These are phyloP conservation scores for Begonia peltatifolia DNA, from an alignment of 306 rosid genomes.

Conservation along the genomic window DNA sequence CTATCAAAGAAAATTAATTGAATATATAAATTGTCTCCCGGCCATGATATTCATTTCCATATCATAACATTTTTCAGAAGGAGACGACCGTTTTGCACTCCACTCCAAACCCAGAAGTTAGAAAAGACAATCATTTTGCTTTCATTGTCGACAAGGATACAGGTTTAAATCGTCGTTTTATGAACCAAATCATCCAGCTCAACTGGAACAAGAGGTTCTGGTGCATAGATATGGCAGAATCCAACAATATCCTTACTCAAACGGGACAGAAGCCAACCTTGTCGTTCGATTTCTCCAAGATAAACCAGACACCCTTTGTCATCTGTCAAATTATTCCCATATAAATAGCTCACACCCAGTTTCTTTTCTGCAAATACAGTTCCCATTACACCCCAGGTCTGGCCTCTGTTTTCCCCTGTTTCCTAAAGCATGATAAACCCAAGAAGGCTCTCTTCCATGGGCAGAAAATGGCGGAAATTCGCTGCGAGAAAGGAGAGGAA, in stretches of 20 bases:
- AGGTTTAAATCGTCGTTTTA: no score
- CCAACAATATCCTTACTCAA: neutral
- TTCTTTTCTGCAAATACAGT: neutral
- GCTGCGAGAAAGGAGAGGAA: constrained; percentile 1
- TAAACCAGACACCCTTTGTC: neutral
- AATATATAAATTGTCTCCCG: no score
- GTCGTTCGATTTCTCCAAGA: no score
- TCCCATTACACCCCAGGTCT: neutral
- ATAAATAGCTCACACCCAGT: neutral
- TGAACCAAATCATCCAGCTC: neutral
- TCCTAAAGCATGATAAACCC: constrained; percentile 6
- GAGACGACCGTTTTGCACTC: no score
- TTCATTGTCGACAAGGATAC: no score
- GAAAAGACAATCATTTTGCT: no score
- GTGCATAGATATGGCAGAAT: neutral
- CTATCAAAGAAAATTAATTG: no score
- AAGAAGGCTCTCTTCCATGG: constrained; percentile 10
- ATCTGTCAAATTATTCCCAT: neutral
- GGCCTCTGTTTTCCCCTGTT: neutral
- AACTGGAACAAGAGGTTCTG: neutral
- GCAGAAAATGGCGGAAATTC: constrained; percentile 7
- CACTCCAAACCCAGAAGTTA: no score
- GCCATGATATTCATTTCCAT: no score
- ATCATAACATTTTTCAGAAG: no score
- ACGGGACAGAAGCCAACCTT: no score